Conservation (phyloP, 2,329 filamentous ascomycete species). For the Plectosphaerella plurivora region DNA sequence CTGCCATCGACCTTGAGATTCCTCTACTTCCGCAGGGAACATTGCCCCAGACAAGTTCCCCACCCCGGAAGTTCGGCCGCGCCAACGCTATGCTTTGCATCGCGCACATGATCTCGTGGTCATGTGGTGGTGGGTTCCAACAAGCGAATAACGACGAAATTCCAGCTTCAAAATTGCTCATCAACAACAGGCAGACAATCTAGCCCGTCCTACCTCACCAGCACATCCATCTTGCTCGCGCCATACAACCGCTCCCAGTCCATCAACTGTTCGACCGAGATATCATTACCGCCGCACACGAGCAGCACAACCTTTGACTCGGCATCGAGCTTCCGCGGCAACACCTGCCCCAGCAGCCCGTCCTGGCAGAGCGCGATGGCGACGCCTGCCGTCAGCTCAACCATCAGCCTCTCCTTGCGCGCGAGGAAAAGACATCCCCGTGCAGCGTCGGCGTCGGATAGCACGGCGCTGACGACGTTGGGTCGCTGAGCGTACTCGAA, state of each 20-base stretch:
- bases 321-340: not conserved
- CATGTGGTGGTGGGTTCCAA: no score
- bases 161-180: no score
- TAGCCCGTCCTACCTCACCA: no score
- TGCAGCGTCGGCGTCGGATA: not conserved
- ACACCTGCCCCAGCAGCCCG: not conserved
- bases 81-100: no score
- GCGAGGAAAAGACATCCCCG: not conserved
- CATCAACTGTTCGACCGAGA: not conserved
- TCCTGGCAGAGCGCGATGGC: not conserved
- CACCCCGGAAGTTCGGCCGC: no score
- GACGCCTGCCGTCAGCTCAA: not conserved
- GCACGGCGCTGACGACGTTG: not conserved
- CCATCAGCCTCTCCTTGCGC: not conserved
- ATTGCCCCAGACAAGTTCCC: no score
- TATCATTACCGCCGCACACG: not conserved
- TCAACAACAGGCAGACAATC: no score
- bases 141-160: no score
- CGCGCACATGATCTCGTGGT: no score
- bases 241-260: not conserved
- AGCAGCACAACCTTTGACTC: not conserved
- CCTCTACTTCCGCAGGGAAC: no score
- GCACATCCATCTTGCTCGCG: not conserved
- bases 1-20: no score
- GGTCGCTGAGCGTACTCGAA: conserved; percentile 22